Evolutionary conservation across 345 rosid species (phyloP).

Genomic region (Draba incana): DNA sequence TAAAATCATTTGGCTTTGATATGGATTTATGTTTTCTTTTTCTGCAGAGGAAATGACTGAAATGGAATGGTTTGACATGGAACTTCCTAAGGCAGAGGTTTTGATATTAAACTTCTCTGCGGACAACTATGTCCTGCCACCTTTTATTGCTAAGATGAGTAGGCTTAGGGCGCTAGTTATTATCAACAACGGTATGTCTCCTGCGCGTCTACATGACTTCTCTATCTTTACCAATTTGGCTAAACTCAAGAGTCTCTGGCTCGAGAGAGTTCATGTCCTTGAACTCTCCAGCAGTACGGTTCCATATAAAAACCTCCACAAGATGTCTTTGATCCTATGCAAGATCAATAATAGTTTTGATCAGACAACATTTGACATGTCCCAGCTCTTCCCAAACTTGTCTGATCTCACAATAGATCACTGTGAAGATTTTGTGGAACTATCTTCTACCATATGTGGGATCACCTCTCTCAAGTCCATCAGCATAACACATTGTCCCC

Average conservation of each 20-base stretch:
- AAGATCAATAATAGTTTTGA: slow-evolving; percentile 59
- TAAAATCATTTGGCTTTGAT: slow-evolving; percentile 3
- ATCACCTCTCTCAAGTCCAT: slow-evolving; percentile 57
- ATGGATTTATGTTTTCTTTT: not conserved
- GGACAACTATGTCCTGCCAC: slow-evolving; percentile 67
- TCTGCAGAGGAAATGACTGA: slow-evolving; percentile 73
- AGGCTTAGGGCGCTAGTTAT: slow-evolving; percentile 75
- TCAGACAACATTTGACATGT: slow-evolving; percentile 49
- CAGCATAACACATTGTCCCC: slow-evolving; percentile 88
- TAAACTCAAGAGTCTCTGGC: slow-evolving; percentile 81
- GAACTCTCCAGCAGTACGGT: slow-evolving; percentile 47
- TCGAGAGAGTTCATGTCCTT: slow-evolving; percentile 68
- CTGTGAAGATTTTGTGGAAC: slow-evolving; percentile 63
- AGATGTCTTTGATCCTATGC: slow-evolving; percentile 73
- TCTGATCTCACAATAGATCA: slow-evolving; percentile 77
- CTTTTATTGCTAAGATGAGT: slow-evolving; percentile 72
- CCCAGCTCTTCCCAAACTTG: slow-evolving; percentile 65
- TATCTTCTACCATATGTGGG: slow-evolving; percentile 59
- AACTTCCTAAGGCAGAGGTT: slow-evolving; percentile 89
- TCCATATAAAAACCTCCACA: slow-evolving; percentile 51
- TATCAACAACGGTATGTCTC: slow-evolving; percentile 59
- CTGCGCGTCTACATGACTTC: slow-evolving; percentile 57
- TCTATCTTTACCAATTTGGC: slow-evolving; percentile 53
- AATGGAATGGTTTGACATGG: slow-evolving; percentile 85
- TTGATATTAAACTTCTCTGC: slow-evolving; percentile 73